Percentiles rank a stretch among this genome's conserved stretches.
Conservation (phyloP, 192 early-diverging fungal species). For the Coemansia erecta region DNA sequence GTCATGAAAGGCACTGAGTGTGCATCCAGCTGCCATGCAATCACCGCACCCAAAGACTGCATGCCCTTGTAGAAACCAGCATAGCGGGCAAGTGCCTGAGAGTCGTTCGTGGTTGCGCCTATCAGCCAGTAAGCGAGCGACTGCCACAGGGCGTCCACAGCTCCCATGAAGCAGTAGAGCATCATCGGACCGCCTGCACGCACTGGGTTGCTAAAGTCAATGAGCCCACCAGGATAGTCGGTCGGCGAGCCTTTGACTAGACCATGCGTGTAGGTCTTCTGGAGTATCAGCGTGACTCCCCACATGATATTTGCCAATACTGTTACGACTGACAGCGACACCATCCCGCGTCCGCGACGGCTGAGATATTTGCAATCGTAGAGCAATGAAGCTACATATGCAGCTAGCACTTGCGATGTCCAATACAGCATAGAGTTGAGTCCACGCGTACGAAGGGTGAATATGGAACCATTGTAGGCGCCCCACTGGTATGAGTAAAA, state of each 20-base stretch:
- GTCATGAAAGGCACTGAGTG: slow-evolving; percentile 25
- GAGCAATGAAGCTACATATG: slow-evolving; percentile 59
- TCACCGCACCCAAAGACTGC: slow-evolving; percentile 64
- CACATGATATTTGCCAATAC: slow-evolving; percentile 53
- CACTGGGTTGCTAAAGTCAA: slow-evolving; percentile 26
- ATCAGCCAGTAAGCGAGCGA: slow-evolving; percentile 72
- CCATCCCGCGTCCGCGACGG: slow-evolving; percentile 59
- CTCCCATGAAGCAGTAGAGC: slow-evolving; percentile 65
- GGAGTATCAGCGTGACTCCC: slow-evolving; percentile 59
- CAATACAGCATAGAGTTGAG: slow-evolving; percentile 74
- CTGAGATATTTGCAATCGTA: slow-evolving; percentile 55
- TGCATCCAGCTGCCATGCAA: slow-evolving; percentile 62
- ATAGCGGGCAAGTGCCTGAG: slow-evolving; percentile 58
- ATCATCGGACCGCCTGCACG: slow-evolving; percentile 58
- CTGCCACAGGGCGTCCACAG: slow-evolving; percentile 74
- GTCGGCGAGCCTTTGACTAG: not conserved
- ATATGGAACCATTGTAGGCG: slow-evolving; percentile 62
- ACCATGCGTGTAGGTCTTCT: slow-evolving; percentile 51
- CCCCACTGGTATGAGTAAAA: slow-evolving; percentile 76
- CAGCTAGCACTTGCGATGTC: slow-evolving; percentile 67
- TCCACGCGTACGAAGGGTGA: slow-evolving; percentile 62
- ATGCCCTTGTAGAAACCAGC: slow-evolving; percentile 82
- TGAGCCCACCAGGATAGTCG: slow-evolving; percentile 33
- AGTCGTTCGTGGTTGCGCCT: slow-evolving; percentile 77
- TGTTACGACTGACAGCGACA: slow-evolving; percentile 48